Evolutionary conservation across 495 filamentous ascomycete genomes (phyloP).

Genomic region (Penicillium steckii): DNA sequence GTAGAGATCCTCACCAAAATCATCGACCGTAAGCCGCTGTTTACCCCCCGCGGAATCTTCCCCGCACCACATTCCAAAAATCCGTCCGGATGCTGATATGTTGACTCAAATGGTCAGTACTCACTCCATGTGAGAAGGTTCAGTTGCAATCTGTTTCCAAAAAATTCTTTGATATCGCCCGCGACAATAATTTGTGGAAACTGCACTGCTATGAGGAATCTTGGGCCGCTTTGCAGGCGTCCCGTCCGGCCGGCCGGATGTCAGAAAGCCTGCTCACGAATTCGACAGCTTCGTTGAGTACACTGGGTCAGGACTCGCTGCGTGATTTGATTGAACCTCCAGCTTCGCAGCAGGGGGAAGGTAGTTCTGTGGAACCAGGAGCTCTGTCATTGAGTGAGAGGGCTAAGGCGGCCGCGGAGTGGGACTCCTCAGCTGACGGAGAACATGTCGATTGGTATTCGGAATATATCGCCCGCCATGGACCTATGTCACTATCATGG

Average conservation of each 20-base stretch:
- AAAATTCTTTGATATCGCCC: slow-evolving; percentile 63
- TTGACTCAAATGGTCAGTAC: slow-evolving; percentile 46
- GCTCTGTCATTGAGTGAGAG: slow-evolving; percentile 35
- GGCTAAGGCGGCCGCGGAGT: slow-evolving; percentile 64
- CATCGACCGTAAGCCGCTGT: slow-evolving; percentile 59
- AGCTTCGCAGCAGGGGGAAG: slow-evolving; percentile 8
- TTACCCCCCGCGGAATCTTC: slow-evolving; percentile 18
- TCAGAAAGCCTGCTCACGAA: slow-evolving; percentile 29
- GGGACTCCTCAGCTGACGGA: slow-evolving; percentile 74
- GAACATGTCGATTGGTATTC: slow-evolving; percentile 74
- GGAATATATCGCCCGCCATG: slow-evolving; percentile 83
- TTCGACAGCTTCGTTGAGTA: slow-evolving; percentile 31
- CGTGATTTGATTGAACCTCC: slow-evolving; percentile 39
- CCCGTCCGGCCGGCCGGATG: slow-evolving; percentile 25
- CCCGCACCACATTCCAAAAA: slow-evolving; percentile 25
- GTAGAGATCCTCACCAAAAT: slow-evolving; percentile 76
- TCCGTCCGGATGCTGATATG: slow-evolving; percentile 18
- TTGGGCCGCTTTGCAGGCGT: slow-evolving; percentile 42
- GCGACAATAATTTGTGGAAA: slow-evolving; percentile 77
- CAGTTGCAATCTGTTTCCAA: slow-evolving; percentile 69
- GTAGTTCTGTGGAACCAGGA: slow-evolving; percentile 11
- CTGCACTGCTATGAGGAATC: slow-evolving; percentile 71
- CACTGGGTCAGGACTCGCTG: slow-evolving; percentile 33
- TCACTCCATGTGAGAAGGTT: slow-evolving; percentile 67
- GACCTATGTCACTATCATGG: slow-evolving; percentile 71